These are phyloP conservation scores for Elsinoe batatas DNA, from an alignment of 2,329 filamentous ascomycete genomes.

Conservation along the genomic window DNA sequence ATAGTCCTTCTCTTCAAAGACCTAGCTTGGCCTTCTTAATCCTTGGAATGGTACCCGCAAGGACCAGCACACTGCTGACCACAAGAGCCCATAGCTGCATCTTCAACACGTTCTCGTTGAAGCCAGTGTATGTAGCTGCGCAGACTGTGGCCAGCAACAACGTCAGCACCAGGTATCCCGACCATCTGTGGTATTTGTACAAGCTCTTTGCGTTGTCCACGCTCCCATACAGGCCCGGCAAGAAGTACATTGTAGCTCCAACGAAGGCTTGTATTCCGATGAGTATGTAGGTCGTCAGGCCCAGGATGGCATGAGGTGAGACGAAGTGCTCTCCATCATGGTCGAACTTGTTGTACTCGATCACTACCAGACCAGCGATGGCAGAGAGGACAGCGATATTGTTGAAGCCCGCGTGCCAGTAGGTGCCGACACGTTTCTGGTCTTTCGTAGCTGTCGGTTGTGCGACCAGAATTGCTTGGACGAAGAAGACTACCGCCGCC, in stretches of 20 bases:
- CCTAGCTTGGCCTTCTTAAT: conserved; percentile 78
- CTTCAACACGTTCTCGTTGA: conserved; percentile 56
- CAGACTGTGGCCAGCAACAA: conserved; percentile 64
- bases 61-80: conserved; percentile 53
- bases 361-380: conserved; percentile 56
- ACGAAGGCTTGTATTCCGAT: conserved; percentile 65
- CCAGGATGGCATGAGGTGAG: conserved; percentile 71
- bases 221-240: conserved; percentile 65
- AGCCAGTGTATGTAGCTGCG: conserved; percentile 67
- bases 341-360: conserved; percentile 74
- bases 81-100: conserved; percentile 70
- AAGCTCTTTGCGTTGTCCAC: conserved; percentile 68
- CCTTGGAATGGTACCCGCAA: conserved; percentile 65
- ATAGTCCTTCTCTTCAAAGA: conserved; percentile 12
- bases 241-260: conserved; percentile 73
- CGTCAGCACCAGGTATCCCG: conserved; percentile 63
- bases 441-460: conserved; percentile 72
- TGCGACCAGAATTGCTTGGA: conserved; percentile 72
- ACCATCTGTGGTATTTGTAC: conserved; percentile 80
- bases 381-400: conserved; percentile 52
- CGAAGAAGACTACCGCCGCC: conserved; percentile 61
- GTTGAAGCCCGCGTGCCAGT: conserved; percentile 62
- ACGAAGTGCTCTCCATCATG: conserved; percentile 63
- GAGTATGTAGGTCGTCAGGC: conserved; percentile 62
- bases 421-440: conserved; percentile 59